Evolutionary conservation across 371 early-diverging fungal species (phyloP).

Genomic region (Apophysomyces ossiformis): DNA sequence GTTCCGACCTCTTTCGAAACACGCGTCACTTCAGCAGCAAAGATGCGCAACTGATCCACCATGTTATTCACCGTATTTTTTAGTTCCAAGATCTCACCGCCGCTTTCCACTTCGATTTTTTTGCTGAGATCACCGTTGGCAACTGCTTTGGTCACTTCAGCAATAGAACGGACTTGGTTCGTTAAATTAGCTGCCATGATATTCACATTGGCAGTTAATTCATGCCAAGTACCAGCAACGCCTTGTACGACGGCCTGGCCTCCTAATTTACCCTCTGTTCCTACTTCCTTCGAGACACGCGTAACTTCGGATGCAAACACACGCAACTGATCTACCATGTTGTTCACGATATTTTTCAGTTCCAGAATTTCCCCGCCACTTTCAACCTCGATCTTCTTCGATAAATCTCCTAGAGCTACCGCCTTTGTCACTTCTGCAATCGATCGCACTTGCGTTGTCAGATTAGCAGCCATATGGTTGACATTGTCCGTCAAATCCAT

Average conservation of each 20-base stretch:
- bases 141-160: slow-evolving; percentile 20
- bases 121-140: slow-evolving; percentile 25
- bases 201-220: slow-evolving; percentile 38
- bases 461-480: slow-evolving; percentile 21
- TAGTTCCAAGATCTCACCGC: slow-evolving; percentile 23
- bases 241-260: slow-evolving; percentile 40
- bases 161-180: slow-evolving; percentile 25
- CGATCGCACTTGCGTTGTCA: slow-evolving; percentile 18
- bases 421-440: slow-evolving; percentile 17
- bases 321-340: slow-evolving; percentile 4
- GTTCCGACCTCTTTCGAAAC: slow-evolving; percentile 38
- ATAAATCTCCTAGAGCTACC: slow-evolving; percentile 21
- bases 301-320: slow-evolving; percentile 38
- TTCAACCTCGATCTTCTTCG: slow-evolving; percentile 17
- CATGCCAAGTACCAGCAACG: slow-evolving; percentile 40
- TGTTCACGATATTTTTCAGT: neutral
- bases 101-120: slow-evolving; percentile 22
- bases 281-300: slow-evolving; percentile 36
- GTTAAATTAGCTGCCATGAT: slow-evolving; percentile 24
- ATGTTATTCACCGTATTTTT: slow-evolving; percentile 21
- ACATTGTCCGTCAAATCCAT: slow-evolving; percentile 36
- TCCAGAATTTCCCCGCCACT: slow-evolving; percentile 19
- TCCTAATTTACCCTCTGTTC: slow-evolving; percentile 38
- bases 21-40: slow-evolving; percentile 33
- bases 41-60: slow-evolving; percentile 3